Evolutionary conservation across 2,329 filamentous ascomycete species (phyloP), one percentile per base, ranked within the genome.

Genomic region (Exserohilum rostratum): DNA sequence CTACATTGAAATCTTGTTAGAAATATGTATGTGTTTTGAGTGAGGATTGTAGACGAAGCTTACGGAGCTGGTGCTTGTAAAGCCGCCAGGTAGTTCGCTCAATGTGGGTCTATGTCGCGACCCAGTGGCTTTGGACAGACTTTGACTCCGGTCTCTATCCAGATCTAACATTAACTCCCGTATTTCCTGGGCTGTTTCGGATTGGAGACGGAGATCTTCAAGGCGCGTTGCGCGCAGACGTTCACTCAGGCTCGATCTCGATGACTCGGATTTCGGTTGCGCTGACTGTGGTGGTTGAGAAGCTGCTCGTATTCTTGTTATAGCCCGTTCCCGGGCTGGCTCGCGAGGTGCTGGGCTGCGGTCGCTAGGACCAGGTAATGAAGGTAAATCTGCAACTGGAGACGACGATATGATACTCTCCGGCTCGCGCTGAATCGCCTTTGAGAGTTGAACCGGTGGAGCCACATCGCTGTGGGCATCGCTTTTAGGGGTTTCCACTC

Each of bases 181-280:
- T 13, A 55, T 55, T 17, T 50, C 47, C 34, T 27, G 20, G 2
- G 47, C 52, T 20, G 47, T 42, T 22, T 39, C 42, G 6, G 22
- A 40, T 13, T 18, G 47, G 11, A 55, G 30, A 40, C 34, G 40
- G 7, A 55, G 5, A 25, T 51, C 47, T 45, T 51, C 47, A 10
- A 46, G 40, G 17, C 15, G 34, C 6, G 47, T 55, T 10, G 31
- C 9, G 25, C 38, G 38, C 0, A 53, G 30, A 10, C 50, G 50
- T 17, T 49, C 50, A 7, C 18, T 20, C 17, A 53, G 50, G 39
- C 37, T 53, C 10, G 50, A 53, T 1, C 38, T 31, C 5, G 50
- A 49, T 2, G 45, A 30, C 31, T 22, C 30, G 33, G 20, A 38
- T n/a, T 33, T 33, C 17, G 15, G 25, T 43, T 43, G 39, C 10